phyloP scores from a whole-genome alignment of 2,329 filamentous ascomycete species.

The Scedosporium aurantiacum region DNA sequence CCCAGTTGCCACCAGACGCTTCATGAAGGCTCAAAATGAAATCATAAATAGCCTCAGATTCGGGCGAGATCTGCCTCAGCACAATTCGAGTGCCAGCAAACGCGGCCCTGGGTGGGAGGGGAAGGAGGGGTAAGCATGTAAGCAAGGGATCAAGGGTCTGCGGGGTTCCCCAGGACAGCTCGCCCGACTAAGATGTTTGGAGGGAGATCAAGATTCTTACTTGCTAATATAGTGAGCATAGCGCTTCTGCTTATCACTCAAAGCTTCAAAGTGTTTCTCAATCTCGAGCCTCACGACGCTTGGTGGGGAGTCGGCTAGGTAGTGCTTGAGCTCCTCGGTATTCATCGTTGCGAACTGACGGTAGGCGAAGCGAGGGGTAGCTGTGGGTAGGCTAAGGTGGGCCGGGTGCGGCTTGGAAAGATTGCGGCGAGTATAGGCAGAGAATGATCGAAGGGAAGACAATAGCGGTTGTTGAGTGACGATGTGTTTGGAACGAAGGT shows the following conservation, averaged over 20 bases:
- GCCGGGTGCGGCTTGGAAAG: not conserved
- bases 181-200: not conserved
- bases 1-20: constrained; percentile 59
- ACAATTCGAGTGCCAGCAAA: constrained; percentile 69
- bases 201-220: constrained; percentile 29
- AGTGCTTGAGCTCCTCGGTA: constrained; percentile 55
- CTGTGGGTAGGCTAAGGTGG: not conserved
- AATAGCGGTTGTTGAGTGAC: not conserved
- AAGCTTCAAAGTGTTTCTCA: constrained; percentile 78
- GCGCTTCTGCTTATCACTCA: constrained; percentile 67
- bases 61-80: constrained; percentile 70
- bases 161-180: not conserved
- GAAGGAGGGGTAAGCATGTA: constrained; percentile 5
- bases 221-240: constrained; percentile 86
- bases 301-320: constrained; percentile 83
- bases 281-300: constrained; percentile 81
- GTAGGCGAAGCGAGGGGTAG: constrained; percentile 1
- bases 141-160: not conserved
- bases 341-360: constrained; percentile 35
- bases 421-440: constrained; percentile 17
- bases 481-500: constrained; percentile 2
- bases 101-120: constrained; percentile 46
- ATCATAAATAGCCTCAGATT: constrained; percentile 72
- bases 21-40: constrained; percentile 65
- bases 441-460: constrained; percentile 8